Evolutionary conservation across 305 asterid genomes (phyloP).

Genomic region (Fraxinus dipetala): DNA sequence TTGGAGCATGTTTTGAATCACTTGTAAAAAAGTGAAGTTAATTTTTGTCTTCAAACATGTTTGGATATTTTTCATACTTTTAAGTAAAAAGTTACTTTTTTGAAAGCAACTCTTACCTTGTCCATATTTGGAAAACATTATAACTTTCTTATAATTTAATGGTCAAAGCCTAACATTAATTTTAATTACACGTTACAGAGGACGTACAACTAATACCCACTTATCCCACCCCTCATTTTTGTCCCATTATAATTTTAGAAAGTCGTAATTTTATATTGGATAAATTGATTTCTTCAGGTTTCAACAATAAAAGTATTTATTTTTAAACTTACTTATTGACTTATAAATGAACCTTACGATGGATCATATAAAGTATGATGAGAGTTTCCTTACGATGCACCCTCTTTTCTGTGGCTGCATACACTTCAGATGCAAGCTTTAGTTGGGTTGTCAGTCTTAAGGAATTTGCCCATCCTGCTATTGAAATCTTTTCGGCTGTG

Average conservation of each 20-base stretch:
- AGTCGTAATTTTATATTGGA: background rate
- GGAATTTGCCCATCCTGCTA: slow-evolving; percentile 85
- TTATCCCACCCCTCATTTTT: background rate
- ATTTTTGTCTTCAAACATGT: background rate
- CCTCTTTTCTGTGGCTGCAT: slow-evolving; percentile 19
- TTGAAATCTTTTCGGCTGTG: slow-evolving; percentile 57
- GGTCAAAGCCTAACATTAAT: background rate
- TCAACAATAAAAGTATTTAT: background rate
- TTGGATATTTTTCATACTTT: background rate
- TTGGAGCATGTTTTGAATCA: background rate
- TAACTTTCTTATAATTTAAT: background rate
- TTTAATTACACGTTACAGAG: background rate
- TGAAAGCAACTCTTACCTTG: background rate
- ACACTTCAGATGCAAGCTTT: slow-evolving; percentile 58
- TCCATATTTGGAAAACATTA: background rate
- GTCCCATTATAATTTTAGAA: background rate
- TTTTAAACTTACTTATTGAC: background rate
- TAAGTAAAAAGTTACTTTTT: background rate
- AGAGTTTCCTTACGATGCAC: background rate
- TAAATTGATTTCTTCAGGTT: background rate
- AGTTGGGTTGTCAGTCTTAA: slow-evolving; percentile 66
- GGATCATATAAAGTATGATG: background rate
- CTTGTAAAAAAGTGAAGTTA: background rate
- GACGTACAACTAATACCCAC: background rate
- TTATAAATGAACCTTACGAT: background rate